Percentiles rank a stretch among this genome's conserved stretches.
These are phyloP conservation scores for Podaxis sp. DNA, from an alignment of 768 basidiomycete genomes.

Conservation along the genomic window DNA sequence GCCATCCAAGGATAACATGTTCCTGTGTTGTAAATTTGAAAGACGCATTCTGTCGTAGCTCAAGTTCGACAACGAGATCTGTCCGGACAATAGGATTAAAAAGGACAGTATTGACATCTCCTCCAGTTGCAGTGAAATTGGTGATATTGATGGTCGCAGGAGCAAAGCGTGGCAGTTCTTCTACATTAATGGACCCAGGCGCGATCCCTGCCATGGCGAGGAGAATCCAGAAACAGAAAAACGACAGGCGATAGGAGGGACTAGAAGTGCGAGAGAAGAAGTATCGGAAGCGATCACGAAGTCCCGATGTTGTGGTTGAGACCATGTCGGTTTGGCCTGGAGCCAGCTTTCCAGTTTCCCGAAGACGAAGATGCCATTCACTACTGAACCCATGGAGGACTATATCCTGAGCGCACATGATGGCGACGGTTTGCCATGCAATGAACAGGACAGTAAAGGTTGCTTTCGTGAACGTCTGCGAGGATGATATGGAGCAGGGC, in stretches of 20 bases:
- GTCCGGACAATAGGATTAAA: not conserved
- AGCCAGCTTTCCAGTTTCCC: not conserved
- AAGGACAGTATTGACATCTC: not conserved
- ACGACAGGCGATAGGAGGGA: not conserved
- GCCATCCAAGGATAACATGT: not conserved
- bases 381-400: not conserved
- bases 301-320: not conserved
- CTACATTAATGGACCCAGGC: not conserved
- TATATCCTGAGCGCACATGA: not conserved
- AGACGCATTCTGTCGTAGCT: not conserved
- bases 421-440: not conserved
- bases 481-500: not conserved
- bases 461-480: not conserved
- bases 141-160: not conserved
- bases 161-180: not conserved
- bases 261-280: not conserved
- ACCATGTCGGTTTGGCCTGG: not conserved
- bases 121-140: constrained; percentile 1
- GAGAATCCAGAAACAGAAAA: not conserved
- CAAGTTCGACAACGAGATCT: not conserved
- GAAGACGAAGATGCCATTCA: not conserved
- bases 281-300: not conserved
- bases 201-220: not conserved
- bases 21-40: not conserved
- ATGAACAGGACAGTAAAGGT: constrained; percentile 3